Percentiles rank a stretch among this genome's conserved stretches.
These are phyloP conservation scores for Botrytis cinerea DNA, from an alignment of 2,329 filamentous ascomycete species.

Conservation along the genomic window DNA sequence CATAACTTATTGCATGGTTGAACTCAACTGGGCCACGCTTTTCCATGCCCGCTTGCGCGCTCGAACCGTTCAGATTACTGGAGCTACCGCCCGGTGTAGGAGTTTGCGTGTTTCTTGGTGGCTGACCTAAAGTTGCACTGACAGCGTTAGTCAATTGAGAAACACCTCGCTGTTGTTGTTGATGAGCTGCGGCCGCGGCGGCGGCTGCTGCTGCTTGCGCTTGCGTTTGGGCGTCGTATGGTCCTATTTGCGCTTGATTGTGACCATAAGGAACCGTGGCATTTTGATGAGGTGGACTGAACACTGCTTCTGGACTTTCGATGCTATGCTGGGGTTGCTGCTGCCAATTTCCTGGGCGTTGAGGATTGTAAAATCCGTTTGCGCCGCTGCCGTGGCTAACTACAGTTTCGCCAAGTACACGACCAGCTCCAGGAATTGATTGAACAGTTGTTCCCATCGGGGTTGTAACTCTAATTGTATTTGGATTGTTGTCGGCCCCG, in stretches of 20 bases:
- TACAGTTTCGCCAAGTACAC: constrained; percentile 44
- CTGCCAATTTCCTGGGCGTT: constrained; percentile 54
- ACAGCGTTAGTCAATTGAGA: constrained; percentile 67
- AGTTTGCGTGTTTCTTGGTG: constrained; percentile 57
- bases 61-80: constrained; percentile 62
- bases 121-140: constrained; percentile 42
- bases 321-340: constrained; percentile 57
- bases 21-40: constrained; percentile 96
- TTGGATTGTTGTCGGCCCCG: constrained; percentile 88
- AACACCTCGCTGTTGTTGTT: constrained; percentile 66
- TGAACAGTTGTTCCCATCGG: constrained; percentile 96
- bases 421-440: constrained; percentile 64
- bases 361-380: constrained; percentile 46
- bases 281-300: constrained; percentile 58
- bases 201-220: constrained; percentile 45
- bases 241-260: constrained; percentile 39
- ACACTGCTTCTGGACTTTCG: constrained; percentile 63
- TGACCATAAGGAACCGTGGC: constrained; percentile 51
- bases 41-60: constrained; percentile 66
- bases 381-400: constrained; percentile 31
- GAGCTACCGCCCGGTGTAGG: constrained; percentile 57
- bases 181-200: constrained; percentile 49
- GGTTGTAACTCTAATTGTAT: constrained; percentile 94
- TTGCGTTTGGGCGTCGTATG: constrained; percentile 46
- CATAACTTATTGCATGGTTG: constrained; percentile 98